Base-by-base conservation (phyloP, 176 grass and related monocot species). In the Carex kokanica region DNA sequence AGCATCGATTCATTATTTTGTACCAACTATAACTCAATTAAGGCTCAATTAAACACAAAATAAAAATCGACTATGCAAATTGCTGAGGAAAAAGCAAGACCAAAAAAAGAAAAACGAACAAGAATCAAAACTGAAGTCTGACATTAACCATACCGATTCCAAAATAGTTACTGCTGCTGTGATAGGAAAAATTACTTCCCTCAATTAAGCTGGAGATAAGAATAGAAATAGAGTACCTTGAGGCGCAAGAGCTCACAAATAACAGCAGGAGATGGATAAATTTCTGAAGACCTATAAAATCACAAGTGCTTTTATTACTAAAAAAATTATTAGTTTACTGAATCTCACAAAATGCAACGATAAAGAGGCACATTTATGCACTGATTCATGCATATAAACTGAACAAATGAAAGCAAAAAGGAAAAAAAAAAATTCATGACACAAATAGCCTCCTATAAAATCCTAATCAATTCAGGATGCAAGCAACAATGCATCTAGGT, bases 231-330 rank as follows among this genome's bases (percentile, higher is more conserved):
- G 57, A 34, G 89, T 92, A 93, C 97, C 90, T 99, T 99, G 82
- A 88, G 93, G 68, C 89, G 84, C 75, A 96, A 78, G 78, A 99
- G 91, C 84, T 93, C 84, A 18, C 45, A 55, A 85, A 96, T 82
- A 60, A 70, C 90, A 64, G 62, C 60, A 74, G 88, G 83, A 54
- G 88, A 92, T 81, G 85, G 80, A 20, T 84, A 91, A 89, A 63
- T 82, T 85, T 92, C 88, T 78, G 41, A 8, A 84, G 78, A 88
- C 87, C 55, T 82, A 65, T 55, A 65, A 20, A 17, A 0, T 86
- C 58, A 82, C 90, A 94, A 84, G 41, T 27, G 61, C 34, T 64
- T 75, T 61, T 86, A 57, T 56, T 84, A 60, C 78, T 87, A 81
- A 47, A 89, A 2, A 29, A 60, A 9, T 29, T 23, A 15, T 27